A percentile compares a stretch with the other conserved stretches of the same genome.
These are phyloP conservation scores for Phytophthora gonapodyides DNA, from an alignment of 352 stramenopile species.

Conservation along the genomic window DNA sequence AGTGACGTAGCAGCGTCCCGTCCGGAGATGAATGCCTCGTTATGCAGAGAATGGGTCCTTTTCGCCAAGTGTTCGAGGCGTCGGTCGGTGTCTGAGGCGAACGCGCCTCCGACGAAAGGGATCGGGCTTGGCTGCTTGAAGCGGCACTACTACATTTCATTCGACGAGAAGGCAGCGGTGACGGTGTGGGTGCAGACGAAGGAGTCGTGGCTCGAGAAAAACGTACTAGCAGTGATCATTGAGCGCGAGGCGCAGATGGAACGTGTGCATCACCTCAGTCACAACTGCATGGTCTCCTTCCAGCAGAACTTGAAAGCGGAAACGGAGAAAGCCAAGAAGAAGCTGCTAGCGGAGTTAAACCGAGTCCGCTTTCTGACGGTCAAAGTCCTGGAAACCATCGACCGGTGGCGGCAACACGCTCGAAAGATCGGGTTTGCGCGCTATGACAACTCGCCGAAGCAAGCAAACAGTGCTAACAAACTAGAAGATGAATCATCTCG, in stretches of 20 bases:
- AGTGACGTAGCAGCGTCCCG: constrained; percentile 47
- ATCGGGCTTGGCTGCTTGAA: constrained; percentile 62
- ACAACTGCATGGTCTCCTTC: constrained; percentile 68
- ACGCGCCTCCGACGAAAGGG: constrained; percentile 15
- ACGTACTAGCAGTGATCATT: constrained; percentile 59
- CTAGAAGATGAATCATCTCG: background rate
- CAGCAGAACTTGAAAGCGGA: constrained; percentile 65
- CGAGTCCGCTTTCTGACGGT: constrained; percentile 66
- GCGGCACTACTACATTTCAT: constrained; percentile 78
- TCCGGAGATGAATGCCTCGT: constrained; percentile 38
- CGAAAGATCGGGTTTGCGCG: constrained; percentile 55
- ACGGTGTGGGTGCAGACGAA: constrained; percentile 60
- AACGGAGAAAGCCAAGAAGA: constrained; percentile 37
- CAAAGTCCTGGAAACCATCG: constrained; percentile 70
- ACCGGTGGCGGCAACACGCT: constrained; percentile 60
- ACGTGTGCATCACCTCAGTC: constrained; percentile 35
- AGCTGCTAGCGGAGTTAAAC: constrained; percentile 58
- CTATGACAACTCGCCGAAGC: constrained; percentile 29
- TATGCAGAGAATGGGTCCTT: constrained; percentile 79
- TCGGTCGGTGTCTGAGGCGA: background rate
- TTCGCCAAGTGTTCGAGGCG: constrained; percentile 58
- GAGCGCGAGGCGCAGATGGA: constrained; percentile 63
- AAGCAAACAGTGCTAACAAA: constrained; percentile 2
- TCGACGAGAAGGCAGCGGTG: constrained; percentile 64
- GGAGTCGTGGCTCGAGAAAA: constrained; percentile 72